These are phyloP conservation scores for Phialophora verrucosa DNA, from an alignment of 2,329 filamentous ascomycete species.

Conservation along the genomic window DNA sequence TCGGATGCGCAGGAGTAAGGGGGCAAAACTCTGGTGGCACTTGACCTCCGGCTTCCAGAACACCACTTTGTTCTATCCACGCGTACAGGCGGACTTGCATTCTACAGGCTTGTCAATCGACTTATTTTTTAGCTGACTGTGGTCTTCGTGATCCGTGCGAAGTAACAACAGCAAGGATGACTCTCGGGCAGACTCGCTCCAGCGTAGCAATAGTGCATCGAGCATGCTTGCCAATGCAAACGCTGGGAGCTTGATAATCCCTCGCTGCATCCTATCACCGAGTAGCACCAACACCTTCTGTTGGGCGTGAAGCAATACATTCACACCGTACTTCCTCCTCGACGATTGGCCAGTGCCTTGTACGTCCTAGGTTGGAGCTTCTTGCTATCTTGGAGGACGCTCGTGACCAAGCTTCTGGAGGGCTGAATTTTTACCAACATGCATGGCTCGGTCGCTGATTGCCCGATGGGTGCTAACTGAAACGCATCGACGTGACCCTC, in stretches of 20 bases:
- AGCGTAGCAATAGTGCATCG: not conserved
- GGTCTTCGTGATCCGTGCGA: not conserved
- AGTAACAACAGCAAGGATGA: not conserved
- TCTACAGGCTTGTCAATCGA: not conserved
- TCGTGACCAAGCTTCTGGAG: not conserved
- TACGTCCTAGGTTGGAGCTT: not conserved
- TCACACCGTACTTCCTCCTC: not conserved
- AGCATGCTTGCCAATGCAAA: conserved; percentile 11
- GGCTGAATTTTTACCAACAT: not conserved
- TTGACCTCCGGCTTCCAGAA: not conserved
- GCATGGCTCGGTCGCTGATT: not conserved
- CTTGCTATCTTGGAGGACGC: not conserved
- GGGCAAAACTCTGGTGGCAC: not conserved
- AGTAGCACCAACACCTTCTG: not conserved
- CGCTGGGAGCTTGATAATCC: conserved; percentile 6
- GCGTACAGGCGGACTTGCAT: not conserved
- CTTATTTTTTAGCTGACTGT: not conserved
- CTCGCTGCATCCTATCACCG: not conserved
- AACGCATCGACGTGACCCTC: not conserved
- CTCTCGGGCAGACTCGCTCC: not conserved
- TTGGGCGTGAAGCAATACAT: not conserved
- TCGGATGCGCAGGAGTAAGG: not conserved
- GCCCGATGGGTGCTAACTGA: not conserved
- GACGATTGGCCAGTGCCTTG: not conserved
- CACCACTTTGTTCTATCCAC: not conserved